Base-by-base conservation (phyloP, 495 filamentous ascomycete species). In the Penicillium herquei region DNA sequence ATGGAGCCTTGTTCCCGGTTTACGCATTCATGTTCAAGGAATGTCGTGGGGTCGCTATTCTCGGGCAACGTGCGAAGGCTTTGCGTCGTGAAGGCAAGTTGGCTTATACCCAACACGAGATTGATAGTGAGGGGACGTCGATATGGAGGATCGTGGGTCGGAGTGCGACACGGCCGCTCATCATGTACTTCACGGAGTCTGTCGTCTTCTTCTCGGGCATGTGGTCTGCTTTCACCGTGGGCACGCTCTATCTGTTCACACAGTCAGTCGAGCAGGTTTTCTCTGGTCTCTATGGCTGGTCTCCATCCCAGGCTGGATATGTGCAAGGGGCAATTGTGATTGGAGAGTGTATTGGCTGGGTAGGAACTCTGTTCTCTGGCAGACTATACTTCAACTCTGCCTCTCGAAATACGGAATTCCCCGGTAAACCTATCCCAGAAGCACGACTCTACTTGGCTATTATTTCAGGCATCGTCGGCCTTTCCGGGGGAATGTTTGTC, bases 141-240 rank as follows among this genome's bases (percentile, higher is more conserved):
- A 51, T 66, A 40, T 12, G 56, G 39, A 46, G 51, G 17, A 56
- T 69, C 8, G 48, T 75, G 16, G 50, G 39, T 18, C 61, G 59
- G 13, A 70, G 67, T 45, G 63, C 74, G 9, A 52, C 62, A 16
- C 70, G 78, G 1, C 80, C 81, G 8, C 18, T 75, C 6, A 50
- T 71, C 26, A 61, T 85, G 43, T 73, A 84, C 16, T 70, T 66
- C 55, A 84, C 79, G 16, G 81, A 84, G 59, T 70, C 70, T 0
- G 82, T 85, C 7, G 74, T 84, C 4, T 77, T 82, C 34, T 66
- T 75, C 40, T 74, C 70, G 45, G 75, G 74, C 3, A 55, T 83
- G 16, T 80, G 76, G 75, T 72, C 77, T 9, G 77, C 80, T 11
- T 79, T 84, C 49, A 74, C 65, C 35, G 70, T 78, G 30, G 81